Conservation (phyloP, 1,284 basidiomycete species). For the Apiotrichum sp. region DNA sequence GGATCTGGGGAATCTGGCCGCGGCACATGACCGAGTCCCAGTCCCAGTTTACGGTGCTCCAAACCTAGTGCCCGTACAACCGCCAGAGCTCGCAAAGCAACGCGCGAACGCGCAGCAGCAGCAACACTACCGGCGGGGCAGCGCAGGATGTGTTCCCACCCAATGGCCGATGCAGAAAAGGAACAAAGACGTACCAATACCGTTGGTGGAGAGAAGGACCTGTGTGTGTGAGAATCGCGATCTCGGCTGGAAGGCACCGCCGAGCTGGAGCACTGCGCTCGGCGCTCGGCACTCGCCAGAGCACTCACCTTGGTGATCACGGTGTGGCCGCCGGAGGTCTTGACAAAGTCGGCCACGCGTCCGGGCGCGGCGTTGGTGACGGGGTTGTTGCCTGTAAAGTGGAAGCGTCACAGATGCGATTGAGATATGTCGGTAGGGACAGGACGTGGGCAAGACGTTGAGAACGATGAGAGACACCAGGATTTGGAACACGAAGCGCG, state of each 20-base stretch:
- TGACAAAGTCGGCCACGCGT: slow-evolving; percentile 85
- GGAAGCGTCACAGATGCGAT: background rate
- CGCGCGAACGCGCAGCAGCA: background rate
- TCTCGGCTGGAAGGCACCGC: background rate
- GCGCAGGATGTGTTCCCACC: too few species aligned
- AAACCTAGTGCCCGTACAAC: too few species aligned
- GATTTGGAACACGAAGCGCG: background rate
- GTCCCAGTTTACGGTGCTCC: too few species aligned
- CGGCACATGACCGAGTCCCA: too few species aligned
- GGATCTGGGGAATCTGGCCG: too few species aligned
- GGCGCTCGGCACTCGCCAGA: too few species aligned
- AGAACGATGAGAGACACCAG: background rate
- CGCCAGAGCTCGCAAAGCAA: background rate
- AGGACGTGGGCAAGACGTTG: background rate
- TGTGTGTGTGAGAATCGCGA: slow-evolving; percentile 36
- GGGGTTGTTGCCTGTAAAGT: slow-evolving; percentile 73
- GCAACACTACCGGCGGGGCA: too few species aligned
- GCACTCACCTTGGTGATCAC: slow-evolving; percentile 88
- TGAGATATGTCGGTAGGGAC: too few species aligned
- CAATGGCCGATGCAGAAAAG: too few species aligned
- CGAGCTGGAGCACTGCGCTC: too few species aligned
- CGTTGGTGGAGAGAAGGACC: slow-evolving; percentile 96
- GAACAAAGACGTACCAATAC: slow-evolving; percentile 65
- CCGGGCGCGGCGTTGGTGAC: slow-evolving; percentile 74
- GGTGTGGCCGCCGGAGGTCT: slow-evolving; percentile 86